Conservation (phyloP, 2,329 filamentous ascomycete species). For the Immersiporthe knoxdaviesiana region DNA sequence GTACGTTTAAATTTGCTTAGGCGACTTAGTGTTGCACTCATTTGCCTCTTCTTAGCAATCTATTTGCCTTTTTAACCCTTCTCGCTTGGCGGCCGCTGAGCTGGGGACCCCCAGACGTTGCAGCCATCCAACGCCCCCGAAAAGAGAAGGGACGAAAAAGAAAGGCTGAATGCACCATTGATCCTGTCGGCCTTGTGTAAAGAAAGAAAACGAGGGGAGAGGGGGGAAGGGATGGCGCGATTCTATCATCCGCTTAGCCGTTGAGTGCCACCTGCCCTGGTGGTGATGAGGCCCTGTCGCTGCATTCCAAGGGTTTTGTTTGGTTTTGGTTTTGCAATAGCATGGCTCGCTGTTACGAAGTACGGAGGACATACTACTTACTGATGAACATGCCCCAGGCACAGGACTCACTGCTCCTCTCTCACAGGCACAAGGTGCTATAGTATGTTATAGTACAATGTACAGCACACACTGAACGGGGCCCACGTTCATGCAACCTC, state of each 20-base stretch:
- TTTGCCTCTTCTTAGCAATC: not conserved
- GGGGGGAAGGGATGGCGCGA: no score
- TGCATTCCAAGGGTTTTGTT: not conserved
- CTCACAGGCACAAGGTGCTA: not conserved
- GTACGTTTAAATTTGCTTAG: not conserved
- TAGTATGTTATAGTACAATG: no score
- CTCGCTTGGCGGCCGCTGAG: not conserved
- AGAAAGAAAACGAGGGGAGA: not conserved
- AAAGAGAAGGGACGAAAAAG: not conserved
- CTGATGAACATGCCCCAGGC: not conserved
- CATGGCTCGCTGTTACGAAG: not conserved
- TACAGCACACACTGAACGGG: not conserved
- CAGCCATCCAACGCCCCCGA: not conserved
- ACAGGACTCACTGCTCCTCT: no score
- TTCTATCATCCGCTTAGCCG: not conserved
- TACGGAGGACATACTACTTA: no score
- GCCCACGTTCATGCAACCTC: conserved; percentile 1
- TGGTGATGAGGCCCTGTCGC: not conserved
- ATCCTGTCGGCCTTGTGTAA: not conserved
- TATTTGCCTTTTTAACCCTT: not conserved
- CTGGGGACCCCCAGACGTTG: not conserved
- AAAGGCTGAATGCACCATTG: not conserved
- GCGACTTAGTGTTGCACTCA: not conserved
- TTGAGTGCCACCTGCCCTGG: not conserved
- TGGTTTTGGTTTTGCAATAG: not conserved